Evolutionary conservation across 371 early-diverging fungal genomes (phyloP), one percentile per base, ranked within the genome.

Genomic region (Smittium mucronatum): DNA sequence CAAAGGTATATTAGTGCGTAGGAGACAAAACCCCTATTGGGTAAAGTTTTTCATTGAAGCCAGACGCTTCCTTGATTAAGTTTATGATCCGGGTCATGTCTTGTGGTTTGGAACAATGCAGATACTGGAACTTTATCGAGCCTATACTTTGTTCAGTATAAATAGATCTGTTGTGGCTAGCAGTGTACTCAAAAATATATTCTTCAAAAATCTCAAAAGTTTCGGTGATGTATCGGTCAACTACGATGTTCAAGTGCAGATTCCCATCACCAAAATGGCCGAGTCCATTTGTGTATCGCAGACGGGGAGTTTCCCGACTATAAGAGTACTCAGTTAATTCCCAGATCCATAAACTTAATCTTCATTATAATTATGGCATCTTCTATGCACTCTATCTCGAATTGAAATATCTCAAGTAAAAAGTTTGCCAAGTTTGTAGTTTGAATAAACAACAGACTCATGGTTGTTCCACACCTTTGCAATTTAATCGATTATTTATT

Each of bases 251-350:
- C 70, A 98, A 80, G 78, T 98, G 98, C 70, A 97, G 72, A 76
- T 98, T 97, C n/a, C 92, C 89, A 77, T 93, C 92, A 34, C 93
- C 93, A 28, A 93, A 82, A 69, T 93, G 94, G 34, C 97, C 98
- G 78, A 90, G 95, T 32, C 95, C 97, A 69, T 89, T 76, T 21
- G 77, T 88, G 0, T 91, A 67, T 70, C 88, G 2, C 16, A 26
- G n/a, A 67, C 26, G 31, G 64, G 11, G 2, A 34, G 5, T 28
- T 8, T 64, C 26, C 32, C 21, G 11, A 2, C 26, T 36, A 0
- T 65, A 67, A 47, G 34, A 36, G 57, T 74, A 34, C 31, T 67
- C 57, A 8, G 34, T 93, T 86, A 36, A 87, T 89, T 72, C 86
- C 82, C 15, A 95, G 95, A 57, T 92, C 79, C 30, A 87, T 81